Evolutionary conservation across 1,284 basidiomycete genomes (phyloP).

Genomic region (Cutaneotrichosporon sp.): DNA sequence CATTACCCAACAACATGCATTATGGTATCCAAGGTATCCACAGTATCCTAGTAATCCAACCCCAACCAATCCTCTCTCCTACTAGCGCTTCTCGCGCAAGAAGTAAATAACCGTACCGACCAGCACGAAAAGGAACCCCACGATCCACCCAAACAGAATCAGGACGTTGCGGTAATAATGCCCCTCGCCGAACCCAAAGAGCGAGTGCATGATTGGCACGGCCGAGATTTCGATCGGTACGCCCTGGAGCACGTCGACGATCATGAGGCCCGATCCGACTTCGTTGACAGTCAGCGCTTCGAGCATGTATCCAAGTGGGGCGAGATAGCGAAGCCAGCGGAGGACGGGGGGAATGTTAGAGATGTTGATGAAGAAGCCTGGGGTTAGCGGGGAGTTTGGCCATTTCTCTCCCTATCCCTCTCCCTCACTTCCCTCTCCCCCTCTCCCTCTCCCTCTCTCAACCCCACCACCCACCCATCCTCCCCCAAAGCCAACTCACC

Average conservation of each 20-base stretch:
- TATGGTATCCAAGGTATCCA: no score
- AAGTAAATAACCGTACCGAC: constrained; percentile 70
- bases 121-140: constrained; percentile 67
- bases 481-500: constrained; percentile 43
- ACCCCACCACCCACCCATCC: no score
- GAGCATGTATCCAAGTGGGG: constrained; percentile 59
- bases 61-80: not conserved
- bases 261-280: constrained; percentile 77
- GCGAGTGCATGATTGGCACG: constrained; percentile 69
- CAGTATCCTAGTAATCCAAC: no score
- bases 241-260: constrained; percentile 71
- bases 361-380: constrained; percentile 69
- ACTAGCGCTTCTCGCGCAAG: constrained; percentile 67
- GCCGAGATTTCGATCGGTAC: constrained; percentile 78
- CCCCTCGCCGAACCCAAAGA: constrained; percentile 75
- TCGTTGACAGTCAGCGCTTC: constrained; percentile 87
- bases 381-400: not conserved
- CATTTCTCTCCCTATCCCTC: no score
- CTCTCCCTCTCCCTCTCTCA: no score
- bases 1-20: no score
- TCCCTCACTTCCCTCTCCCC: no score
- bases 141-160: constrained; percentile 77
- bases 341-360: constrained; percentile 74
- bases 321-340: constrained; percentile 75
- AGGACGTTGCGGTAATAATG: constrained; percentile 83